Evolutionary conservation across 164 flowering plant genomes (phyloP).

Genomic region (Vitis amurensis): DNA sequence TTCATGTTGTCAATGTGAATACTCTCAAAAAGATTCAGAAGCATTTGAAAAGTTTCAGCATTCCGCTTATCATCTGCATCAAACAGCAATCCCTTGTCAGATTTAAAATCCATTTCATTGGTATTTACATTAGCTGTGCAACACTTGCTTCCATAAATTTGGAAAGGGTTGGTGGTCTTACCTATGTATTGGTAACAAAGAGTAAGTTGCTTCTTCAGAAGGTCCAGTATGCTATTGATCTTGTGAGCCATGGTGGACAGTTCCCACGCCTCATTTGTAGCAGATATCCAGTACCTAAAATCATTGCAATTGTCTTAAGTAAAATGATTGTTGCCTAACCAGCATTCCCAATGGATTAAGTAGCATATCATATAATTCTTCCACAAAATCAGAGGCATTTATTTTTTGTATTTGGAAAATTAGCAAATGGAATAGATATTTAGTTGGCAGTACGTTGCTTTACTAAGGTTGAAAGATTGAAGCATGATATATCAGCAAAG

Average conservation of each 20-base stretch:
- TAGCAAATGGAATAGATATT: too few species aligned
- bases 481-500: too few species aligned
- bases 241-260: constrained; percentile 40
- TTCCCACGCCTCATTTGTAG: constrained; percentile 39
- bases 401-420: too few species aligned
- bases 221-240: constrained; percentile 27
- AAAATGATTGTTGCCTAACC: too few species aligned
- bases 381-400: too few species aligned
- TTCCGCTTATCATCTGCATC: constrained; percentile 54
- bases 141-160: too few species aligned
- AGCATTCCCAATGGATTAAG: too few species aligned
- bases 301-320: background rate
- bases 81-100: background rate
- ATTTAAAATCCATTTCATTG: background rate
- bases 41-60: constrained; percentile 39
- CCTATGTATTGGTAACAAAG: constrained; percentile 34
- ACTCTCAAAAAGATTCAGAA: constrained; percentile 41
- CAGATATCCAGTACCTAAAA: constrained; percentile 16
- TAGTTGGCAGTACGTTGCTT: too few species aligned
- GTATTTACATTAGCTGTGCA: background rate
- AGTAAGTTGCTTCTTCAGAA: constrained; percentile 22
- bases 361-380: too few species aligned
- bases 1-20: constrained; percentile 71
- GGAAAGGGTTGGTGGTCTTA: constrained; percentile 2
- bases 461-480: too few species aligned